phyloP scores from a whole-genome alignment of 1,284 basidiomycete species.

The Exsudoporus floridanus region DNA sequence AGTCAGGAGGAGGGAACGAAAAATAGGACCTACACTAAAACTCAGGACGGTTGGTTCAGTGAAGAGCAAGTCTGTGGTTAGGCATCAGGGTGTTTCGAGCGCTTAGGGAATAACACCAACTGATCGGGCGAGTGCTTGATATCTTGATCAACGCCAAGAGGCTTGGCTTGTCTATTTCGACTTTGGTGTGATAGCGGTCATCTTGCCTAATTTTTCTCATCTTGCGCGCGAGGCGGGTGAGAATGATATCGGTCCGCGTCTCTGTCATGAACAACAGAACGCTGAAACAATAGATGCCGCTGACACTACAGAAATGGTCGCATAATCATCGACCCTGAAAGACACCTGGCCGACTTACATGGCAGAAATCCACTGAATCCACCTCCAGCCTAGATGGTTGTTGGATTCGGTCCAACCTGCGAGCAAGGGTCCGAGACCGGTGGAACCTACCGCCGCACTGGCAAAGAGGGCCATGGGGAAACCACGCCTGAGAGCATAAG shows the following conservation, averaged over 20 bases:
- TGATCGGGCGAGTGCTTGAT: conserved; percentile 52
- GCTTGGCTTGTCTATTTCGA: conserved; percentile 48
- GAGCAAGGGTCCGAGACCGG: conserved; percentile 53
- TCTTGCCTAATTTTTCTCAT: conserved; percentile 49
- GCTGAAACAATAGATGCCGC: conserved; percentile 35
- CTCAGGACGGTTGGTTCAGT: conserved; percentile 63
- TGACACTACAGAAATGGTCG: conserved; percentile 29
- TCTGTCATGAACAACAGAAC: conserved; percentile 45
- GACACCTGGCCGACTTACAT: conserved; percentile 37
- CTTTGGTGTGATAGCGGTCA: conserved; percentile 45
- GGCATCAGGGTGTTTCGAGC: conserved; percentile 6
- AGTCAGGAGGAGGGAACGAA: neutral
- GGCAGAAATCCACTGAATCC: conserved; percentile 69
- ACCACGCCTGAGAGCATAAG: conserved; percentile 45
- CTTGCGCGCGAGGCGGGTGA: conserved; percentile 45
- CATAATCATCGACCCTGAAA: neutral
- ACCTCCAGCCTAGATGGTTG: conserved; percentile 55
- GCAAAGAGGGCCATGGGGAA: conserved; percentile 60
- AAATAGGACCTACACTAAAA: conserved; percentile 44
- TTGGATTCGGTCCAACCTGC: conserved; percentile 60
- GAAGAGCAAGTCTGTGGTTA: conserved; percentile 45
- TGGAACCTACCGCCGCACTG: conserved; percentile 46
- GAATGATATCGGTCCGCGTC: conserved; percentile 48
- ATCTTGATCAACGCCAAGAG: conserved; percentile 48
- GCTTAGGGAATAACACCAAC: conserved; percentile 34